Base-by-base conservation (phyloP, 495 filamentous ascomycete genomes). In the Pyrenula massariospora region DNA sequence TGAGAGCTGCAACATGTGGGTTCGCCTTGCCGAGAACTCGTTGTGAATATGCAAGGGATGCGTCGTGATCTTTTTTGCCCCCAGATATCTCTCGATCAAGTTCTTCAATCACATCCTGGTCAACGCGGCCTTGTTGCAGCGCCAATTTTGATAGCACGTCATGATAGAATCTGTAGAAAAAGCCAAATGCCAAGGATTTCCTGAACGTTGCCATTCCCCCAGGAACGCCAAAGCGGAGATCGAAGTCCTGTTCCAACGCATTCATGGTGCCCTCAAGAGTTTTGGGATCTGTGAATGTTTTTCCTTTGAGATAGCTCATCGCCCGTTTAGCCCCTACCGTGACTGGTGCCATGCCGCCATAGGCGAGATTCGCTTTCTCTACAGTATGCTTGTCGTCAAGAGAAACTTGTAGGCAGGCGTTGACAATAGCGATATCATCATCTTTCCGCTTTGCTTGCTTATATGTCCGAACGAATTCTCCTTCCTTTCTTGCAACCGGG, bases 391-490 rank as follows among this genome's bases (percentile, higher is more conserved):
- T 70, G 0, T 84, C 77, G 25, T 80, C 78, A 1, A 97, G 70
- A 2, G 75, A 76, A 5, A 95, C 76, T 50, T 87, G 83, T 42
- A 96, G 67, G 3, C 89, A 86, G 10, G 86, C 81, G 57, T 92
- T 96, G 48, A 95, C 92, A 57, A 97, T 96, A 10, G 92, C 92
- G 66, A 96, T 96, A 70, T 97, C 92, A 67, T 96, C 92, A 64
- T 96, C 92, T 62, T 96, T 96, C 54, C 92, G 75, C 75, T 96
- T 97, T 0, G 92, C 83, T 63, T 96, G 92, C 68, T 97, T 97
- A 69, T 95, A 96, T 1, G 92, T 82, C 19, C 81, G 75, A 59
- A 91, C 79, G 60, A 81, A 84, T 62, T 86, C 87, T 22, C 80
- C 83, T 61, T 82, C 85, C 61, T 81, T 76, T 42, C 69, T 73